These are phyloP conservation scores for Aspergillus campestris DNA, from an alignment of 495 filamentous ascomycete genomes.

Conservation along the genomic window DNA sequence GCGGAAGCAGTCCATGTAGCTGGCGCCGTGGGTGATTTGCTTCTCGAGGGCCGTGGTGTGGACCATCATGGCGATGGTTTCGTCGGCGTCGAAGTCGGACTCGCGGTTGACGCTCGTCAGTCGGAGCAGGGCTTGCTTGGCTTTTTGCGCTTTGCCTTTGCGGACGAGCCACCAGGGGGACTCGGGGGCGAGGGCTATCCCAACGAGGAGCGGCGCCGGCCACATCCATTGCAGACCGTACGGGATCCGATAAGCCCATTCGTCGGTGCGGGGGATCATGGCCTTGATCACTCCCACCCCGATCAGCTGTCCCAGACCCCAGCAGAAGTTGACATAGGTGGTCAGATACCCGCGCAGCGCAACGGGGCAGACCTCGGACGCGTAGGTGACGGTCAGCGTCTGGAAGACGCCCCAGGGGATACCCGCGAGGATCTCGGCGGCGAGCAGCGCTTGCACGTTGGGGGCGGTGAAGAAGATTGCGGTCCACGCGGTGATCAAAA, in stretches of 20 bases:
- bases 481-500: slow-evolving; percentile 58
- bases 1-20: slow-evolving; percentile 66
- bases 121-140: slow-evolving; percentile 58
- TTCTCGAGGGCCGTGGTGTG: slow-evolving; percentile 69
- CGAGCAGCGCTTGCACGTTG: slow-evolving; percentile 57
- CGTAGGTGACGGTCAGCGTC: slow-evolving; percentile 71
- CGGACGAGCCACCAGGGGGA: slow-evolving; percentile 79
- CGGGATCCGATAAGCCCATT: slow-evolving; percentile 62
- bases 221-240: slow-evolving; percentile 83
- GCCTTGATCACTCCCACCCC: slow-evolving; percentile 63
- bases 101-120: slow-evolving; percentile 51
- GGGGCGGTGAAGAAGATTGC: slow-evolving; percentile 71
- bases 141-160: slow-evolving; percentile 56
- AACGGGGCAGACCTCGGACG: slow-evolving; percentile 70
- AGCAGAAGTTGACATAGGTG: slow-evolving; percentile 77
- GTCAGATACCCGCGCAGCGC: slow-evolving; percentile 66
- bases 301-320: slow-evolving; percentile 71
- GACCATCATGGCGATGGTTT: slow-evolving; percentile 79
- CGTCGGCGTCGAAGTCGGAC: slow-evolving; percentile 59
- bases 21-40: slow-evolving; percentile 60
- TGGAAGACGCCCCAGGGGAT: slow-evolving; percentile 81
- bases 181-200: slow-evolving; percentile 65
- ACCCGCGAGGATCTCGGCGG: slow-evolving; percentile 68
- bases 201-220: slow-evolving; percentile 65
- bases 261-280: slow-evolving; percentile 47